A percentile compares a stretch with the other conserved stretches of the same genome.
Evolutionary conservation across 352 stramenopile species (phyloP).

Genomic region (Discostella stelligera): DNA sequence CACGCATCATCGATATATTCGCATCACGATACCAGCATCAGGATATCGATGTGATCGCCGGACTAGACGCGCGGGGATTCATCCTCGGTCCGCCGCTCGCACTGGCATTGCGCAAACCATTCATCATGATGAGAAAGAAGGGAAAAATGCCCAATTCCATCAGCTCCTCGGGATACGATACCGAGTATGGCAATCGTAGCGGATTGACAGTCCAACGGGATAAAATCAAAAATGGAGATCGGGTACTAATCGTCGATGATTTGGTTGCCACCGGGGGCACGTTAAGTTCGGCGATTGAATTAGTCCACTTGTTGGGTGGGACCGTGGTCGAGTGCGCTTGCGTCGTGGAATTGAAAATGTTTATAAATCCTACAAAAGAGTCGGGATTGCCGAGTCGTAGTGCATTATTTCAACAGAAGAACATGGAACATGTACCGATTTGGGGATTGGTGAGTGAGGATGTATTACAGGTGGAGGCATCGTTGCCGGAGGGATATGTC

Average conservation of each 20-base stretch:
- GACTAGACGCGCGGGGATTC: conserved; percentile 96
- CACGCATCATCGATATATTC: conserved; percentile 91
- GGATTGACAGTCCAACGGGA: conserved; percentile 76
- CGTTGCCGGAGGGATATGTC: conserved; percentile 73
- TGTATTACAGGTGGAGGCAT: conserved; percentile 74
- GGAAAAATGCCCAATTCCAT: conserved; percentile 96
- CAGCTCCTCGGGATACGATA: conserved; percentile 89
- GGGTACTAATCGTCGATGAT: conserved; percentile 96
- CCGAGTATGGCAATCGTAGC: conserved; percentile 85
- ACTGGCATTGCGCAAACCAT: conserved; percentile 92
- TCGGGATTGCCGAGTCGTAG: conserved; percentile 66
- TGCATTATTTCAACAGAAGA: conserved; percentile 66
- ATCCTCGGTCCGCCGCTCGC: conserved; percentile 93
- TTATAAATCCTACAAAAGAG: conserved; percentile 74
- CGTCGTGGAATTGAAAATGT: conserved; percentile 93
- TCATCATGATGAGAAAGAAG: conserved; percentile 98
- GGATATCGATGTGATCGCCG: conserved; percentile 79
- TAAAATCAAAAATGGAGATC: conserved; percentile 86
- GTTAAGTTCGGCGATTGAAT: conserved; percentile 77
- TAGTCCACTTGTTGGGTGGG: conserved; percentile 82
- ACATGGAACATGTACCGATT: conserved; percentile 73
- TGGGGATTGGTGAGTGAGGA: conserved; percentile 82
- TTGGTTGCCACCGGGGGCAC: conserved; percentile 96
- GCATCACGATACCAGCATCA: conserved; percentile 80
- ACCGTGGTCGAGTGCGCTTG: conserved; percentile 90